Conservation (phyloP, 2,329 filamentous ascomycete species). For the Cercospora sp. region DNA sequence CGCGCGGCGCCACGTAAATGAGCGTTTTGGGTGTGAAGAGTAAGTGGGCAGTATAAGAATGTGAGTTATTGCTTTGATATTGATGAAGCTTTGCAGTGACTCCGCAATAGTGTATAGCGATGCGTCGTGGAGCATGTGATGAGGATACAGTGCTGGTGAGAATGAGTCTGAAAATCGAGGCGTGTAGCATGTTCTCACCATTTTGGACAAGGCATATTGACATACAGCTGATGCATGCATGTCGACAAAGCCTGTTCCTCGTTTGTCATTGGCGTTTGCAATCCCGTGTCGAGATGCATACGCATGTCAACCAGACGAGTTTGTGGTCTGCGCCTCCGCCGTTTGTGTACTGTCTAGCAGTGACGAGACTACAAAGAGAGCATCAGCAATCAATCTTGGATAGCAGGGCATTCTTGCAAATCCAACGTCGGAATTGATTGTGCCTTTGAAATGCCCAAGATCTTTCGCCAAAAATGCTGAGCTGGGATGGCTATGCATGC, state of each 20-base stretch:
- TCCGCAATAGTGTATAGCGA: too few relatives aligned
- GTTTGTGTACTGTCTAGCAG: background rate
- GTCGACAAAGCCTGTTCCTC: background rate
- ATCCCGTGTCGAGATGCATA: background rate
- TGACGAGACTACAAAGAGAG: background rate
- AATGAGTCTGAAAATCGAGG: too few relatives aligned
- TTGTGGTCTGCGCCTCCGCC: background rate
- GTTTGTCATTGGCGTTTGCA: background rate
- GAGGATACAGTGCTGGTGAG: too few relatives aligned
- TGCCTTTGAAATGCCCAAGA: background rate
- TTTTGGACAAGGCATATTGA: too few relatives aligned
- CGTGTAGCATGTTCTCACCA: too few relatives aligned
- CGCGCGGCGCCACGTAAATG: background rate
- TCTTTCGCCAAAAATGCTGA: background rate
- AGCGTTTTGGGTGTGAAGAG: background rate
- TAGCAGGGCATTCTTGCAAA: too few relatives aligned
- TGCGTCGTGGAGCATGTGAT: background rate
- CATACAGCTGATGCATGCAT: background rate
- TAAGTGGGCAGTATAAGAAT: background rate
- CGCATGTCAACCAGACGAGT: too few relatives aligned
- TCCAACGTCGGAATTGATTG: background rate
- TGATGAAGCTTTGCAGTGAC: background rate
- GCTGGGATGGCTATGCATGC: background rate
- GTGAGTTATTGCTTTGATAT: background rate
- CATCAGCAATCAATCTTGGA: background rate